phyloP scores from a whole-genome alignment of 2,329 filamentous ascomycete genomes.

The Furcasterigmium sp. region DNA sequence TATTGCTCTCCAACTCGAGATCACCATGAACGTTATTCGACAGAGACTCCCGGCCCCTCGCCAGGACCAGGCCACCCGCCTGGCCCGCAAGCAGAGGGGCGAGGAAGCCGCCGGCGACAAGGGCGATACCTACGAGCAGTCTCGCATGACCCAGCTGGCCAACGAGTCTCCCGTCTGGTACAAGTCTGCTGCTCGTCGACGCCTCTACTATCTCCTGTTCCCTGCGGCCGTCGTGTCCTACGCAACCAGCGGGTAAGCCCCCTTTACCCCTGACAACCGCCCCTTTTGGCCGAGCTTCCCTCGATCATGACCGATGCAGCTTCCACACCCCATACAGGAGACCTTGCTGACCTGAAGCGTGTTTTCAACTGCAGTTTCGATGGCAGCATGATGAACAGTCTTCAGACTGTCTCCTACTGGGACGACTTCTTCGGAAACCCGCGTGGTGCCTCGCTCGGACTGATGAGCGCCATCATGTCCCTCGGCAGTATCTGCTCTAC shows the following conservation, averaged over 20 bases:
- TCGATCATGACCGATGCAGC: too few species aligned
- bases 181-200: conserved; percentile 19
- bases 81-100: conserved; percentile 13
- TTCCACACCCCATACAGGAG: too few species aligned
- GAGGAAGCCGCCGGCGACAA: conserved; percentile 1
- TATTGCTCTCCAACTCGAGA: too few species aligned
- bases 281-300: too few species aligned
- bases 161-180: conserved; percentile 22
- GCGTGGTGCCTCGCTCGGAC: conserved; percentile 20
- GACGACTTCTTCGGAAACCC: conserved; percentile 32
- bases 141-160: conserved; percentile 21
- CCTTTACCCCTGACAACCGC: too few species aligned
- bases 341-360: too few species aligned
- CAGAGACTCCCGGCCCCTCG: conserved; percentile 18
- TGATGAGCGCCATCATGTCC: conserved; percentile 37
- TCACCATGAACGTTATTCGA: conserved; percentile 17
- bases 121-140: conserved; percentile 15
- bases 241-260: conserved; percentile 41
- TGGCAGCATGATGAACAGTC: conserved; percentile 43
- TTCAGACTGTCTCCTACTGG: conserved; percentile 37
- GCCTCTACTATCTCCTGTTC: conserved; percentile 25
- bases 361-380: conserved; percentile 22
- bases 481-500: conserved; percentile 37
- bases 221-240: conserved; percentile 27
- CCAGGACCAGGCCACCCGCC: conserved; percentile 14